phyloP scores from a whole-genome alignment of 2,329 filamentous ascomycete species.

The Cytospora schulzeri region DNA sequence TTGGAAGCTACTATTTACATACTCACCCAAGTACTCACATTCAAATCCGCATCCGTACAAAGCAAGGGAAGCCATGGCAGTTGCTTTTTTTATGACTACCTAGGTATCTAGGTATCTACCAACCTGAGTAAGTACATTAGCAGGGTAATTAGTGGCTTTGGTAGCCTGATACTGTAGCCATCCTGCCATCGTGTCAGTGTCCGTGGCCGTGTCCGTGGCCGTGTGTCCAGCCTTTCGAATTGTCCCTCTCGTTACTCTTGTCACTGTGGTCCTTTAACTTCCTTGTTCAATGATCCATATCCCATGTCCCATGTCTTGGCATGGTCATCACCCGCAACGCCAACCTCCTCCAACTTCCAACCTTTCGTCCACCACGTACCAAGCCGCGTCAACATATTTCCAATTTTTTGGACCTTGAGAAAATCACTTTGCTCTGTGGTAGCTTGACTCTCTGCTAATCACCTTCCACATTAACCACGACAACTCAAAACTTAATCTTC shows the following conservation, averaged over 20 bases:
- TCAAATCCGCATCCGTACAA: neutral
- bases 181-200: too few species aligned
- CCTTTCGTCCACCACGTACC: neutral
- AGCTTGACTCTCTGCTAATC: neutral
- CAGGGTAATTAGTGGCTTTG: too few species aligned
- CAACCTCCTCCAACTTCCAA: slow-evolving; percentile 12
- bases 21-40: too few species aligned
- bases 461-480: neutral
- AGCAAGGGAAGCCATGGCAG: neutral
- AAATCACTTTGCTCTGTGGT: neutral
- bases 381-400: neutral
- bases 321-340: slow-evolving; percentile 17
- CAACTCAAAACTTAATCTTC: neutral
- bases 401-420: neutral
- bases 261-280: slow-evolving; percentile 7
- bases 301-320: slow-evolving; percentile 7
- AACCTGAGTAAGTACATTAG: too few species aligned
- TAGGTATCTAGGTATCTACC: too few species aligned
- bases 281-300: slow-evolving; percentile 7
- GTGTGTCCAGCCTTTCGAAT: too few species aligned
- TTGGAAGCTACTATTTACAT: too few species aligned
- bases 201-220: slow-evolving; percentile 3
- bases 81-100: too few species aligned
- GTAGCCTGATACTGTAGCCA: too few species aligned
- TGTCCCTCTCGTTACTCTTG: too few species aligned